Percentiles rank a stretch among this genome's conserved stretches.
Evolutionary conservation across 2,329 filamentous ascomycete genomes (phyloP).

Genomic region (Podosphaera fusca): DNA sequence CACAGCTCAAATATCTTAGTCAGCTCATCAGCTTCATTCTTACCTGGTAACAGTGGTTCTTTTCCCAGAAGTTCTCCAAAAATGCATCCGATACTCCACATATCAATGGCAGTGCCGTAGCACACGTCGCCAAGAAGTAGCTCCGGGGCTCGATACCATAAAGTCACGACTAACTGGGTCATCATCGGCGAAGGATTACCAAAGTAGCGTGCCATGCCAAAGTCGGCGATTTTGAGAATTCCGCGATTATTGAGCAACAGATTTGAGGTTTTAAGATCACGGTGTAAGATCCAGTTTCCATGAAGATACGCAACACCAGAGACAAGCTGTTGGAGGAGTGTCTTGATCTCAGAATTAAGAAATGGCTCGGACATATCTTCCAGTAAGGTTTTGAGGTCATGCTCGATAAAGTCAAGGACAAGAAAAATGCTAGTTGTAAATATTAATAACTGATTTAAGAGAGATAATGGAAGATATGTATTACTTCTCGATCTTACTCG

Average conservation of each 20-base stretch:
- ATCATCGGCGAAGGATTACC: conserved; percentile 56
- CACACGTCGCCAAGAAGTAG: conserved; percentile 57
- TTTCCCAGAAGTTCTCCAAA: conserved; percentile 76
- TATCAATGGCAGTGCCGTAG: conserved; percentile 61
- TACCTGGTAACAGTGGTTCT: conserved; percentile 64
- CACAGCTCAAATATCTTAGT: conserved; percentile 74
- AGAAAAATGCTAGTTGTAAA: conserved; percentile 48
- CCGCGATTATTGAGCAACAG: conserved; percentile 89
- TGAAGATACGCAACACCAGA: conserved; percentile 71
- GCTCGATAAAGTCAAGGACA: conserved; percentile 92
- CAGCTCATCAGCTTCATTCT: conserved; percentile 81
- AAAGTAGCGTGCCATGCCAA: conserved; percentile 87
- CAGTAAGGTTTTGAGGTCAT: conserved; percentile 82
- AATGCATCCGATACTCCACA: conserved; percentile 93
- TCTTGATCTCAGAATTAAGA: conserved; percentile 77
- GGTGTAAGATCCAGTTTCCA: conserved; percentile 72
- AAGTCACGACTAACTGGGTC: conserved; percentile 81
- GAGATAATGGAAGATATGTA: neutral
- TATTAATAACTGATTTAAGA: neutral
- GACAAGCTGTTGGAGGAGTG: conserved; percentile 60
- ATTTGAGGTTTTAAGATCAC: conserved; percentile 83
- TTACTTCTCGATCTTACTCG: conserved; percentile 29
- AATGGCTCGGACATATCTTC: conserved; percentile 92
- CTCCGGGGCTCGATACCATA: conserved; percentile 91
- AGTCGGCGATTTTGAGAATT: conserved; percentile 86